Percentiles rank a stretch among this genome's conserved stretches.
Conservation (phyloP, 257 asterid genomes). For the Ilex aquifolium region DNA sequence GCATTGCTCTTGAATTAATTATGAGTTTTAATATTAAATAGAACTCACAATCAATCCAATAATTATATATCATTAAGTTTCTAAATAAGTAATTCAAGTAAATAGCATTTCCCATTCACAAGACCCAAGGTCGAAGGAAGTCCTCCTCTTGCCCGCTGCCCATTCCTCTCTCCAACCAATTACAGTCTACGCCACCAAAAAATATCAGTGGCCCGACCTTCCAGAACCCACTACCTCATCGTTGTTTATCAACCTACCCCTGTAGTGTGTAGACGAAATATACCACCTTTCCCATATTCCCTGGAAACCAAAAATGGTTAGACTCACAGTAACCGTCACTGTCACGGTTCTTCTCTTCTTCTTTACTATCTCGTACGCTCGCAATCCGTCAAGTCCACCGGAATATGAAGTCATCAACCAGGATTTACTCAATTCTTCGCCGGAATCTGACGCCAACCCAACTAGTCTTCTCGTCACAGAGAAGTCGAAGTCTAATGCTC, state of each 20-base stretch:
- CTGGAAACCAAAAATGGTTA: constrained; percentile 35
- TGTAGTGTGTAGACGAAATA: no score
- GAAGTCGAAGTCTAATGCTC: neutral
- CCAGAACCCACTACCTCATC: constrained; percentile 10
- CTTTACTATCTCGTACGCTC: constrained; percentile 37
- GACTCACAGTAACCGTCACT: constrained; percentile 15
- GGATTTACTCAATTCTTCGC: constrained; percentile 10
- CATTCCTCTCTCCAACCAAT: constrained; percentile 5
- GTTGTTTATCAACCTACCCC: no score
- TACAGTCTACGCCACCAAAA: neutral
- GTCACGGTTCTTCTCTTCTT: constrained; percentile 33
- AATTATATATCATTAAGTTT: no score
- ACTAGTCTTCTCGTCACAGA: constrained; percentile 28
- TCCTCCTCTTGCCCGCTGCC: constrained; percentile 13
- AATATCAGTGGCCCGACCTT: constrained; percentile 22
- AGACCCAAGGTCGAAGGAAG: no score
- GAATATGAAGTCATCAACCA: constrained; percentile 16
- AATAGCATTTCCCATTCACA: no score
- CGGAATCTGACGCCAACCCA: constrained; percentile 19
- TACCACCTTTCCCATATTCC: neutral
- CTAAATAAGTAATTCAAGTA: no score
- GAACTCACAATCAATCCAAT: no score
- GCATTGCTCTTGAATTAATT: no score
- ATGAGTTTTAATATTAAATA: no score
- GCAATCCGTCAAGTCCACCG: constrained; percentile 14